Percentiles rank a stretch among this genome's conserved stretches.
Evolutionary conservation across 768 basidiomycete genomes (phyloP).

Genomic region (Pleurotus pulmonarius): DNA sequence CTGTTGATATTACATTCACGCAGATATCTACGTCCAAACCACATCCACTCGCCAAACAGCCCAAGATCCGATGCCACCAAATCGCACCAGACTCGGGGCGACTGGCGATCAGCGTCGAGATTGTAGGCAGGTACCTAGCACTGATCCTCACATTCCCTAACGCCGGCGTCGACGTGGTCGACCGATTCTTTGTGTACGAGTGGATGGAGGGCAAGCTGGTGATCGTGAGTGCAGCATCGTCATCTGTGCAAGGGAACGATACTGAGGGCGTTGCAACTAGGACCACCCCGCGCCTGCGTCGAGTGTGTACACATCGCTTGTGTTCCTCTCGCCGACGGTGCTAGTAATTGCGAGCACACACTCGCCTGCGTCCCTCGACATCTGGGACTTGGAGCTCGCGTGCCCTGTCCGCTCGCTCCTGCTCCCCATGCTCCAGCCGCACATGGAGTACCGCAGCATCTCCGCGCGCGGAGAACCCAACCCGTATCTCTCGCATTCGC

Average conservation of each 20-base stretch:
- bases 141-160: conserved; percentile 28
- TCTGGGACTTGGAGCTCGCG: conserved; percentile 23
- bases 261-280: background rate
- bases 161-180: conserved; percentile 9
- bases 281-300: conserved; percentile 18
- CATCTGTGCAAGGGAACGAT: too few species aligned
- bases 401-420: conserved; percentile 8
- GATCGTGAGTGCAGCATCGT: conserved; percentile 23
- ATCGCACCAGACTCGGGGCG: conserved; percentile 1
- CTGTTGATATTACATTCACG: conserved; percentile 12
- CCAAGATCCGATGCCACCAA: conserved; percentile 4
- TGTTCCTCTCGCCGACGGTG: conserved; percentile 30
- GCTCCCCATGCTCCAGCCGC: conserved; percentile 21
- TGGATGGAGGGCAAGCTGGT: conserved; percentile 37
- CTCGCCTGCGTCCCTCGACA: conserved; percentile 23
- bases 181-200: conserved; percentile 37
- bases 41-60: conserved; percentile 12
- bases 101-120: conserved; percentile 38
- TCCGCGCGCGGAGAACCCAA: conserved; percentile 40
- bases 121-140: conserved; percentile 40
- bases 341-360: conserved; percentile 30
- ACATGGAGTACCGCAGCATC: conserved; percentile 18
- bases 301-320: conserved; percentile 24
- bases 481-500: conserved; percentile 17
- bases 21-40: conserved; percentile 16